These are phyloP conservation scores for Gynochthodes officinalis DNA, from an alignment of 257 asterid genomes.

Conservation along the genomic window DNA sequence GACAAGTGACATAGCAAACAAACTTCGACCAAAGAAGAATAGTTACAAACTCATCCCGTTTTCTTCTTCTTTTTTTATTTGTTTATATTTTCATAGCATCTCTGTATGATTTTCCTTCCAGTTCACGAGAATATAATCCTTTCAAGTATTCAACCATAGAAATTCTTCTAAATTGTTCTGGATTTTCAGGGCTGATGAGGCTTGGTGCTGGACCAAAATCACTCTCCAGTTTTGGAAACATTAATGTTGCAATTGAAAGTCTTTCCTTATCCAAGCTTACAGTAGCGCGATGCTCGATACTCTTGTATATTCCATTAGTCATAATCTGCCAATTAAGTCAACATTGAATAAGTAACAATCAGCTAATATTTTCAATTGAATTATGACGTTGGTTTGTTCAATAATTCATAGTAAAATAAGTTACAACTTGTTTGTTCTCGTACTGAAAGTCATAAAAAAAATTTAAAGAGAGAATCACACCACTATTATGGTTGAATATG, in stretches of 20 bases:
- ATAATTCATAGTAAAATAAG: no score
- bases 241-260: slow-evolving; percentile 30
- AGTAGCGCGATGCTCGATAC: slow-evolving; percentile 34
- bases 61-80: not conserved
- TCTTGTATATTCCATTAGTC: slow-evolving; percentile 32
- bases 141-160: slow-evolving; percentile 31
- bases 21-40: no score
- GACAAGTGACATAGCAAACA: no score
- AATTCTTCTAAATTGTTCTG: slow-evolving; percentile 39
- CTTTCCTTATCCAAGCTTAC: slow-evolving; percentile 28
- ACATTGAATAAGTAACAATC: not conserved
- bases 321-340: slow-evolving; percentile 21
- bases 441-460: no score
- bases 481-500: no score
- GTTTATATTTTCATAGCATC: slow-evolving; percentile 33
- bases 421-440: no score
- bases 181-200: slow-evolving; percentile 33
- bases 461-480: no score
- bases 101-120: slow-evolving; percentile 43
- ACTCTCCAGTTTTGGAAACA: slow-evolving; percentile 15
- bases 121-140: slow-evolving; percentile 33
- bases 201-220: slow-evolving; percentile 39
- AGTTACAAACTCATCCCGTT: no score
- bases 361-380: no score
- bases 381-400: no score